A percentile compares a stretch with the other conserved stretches of the same genome.
Evolutionary conservation across 2,329 filamentous ascomycete genomes (phyloP).

Genomic region (Graphilbum fragrans): DNA sequence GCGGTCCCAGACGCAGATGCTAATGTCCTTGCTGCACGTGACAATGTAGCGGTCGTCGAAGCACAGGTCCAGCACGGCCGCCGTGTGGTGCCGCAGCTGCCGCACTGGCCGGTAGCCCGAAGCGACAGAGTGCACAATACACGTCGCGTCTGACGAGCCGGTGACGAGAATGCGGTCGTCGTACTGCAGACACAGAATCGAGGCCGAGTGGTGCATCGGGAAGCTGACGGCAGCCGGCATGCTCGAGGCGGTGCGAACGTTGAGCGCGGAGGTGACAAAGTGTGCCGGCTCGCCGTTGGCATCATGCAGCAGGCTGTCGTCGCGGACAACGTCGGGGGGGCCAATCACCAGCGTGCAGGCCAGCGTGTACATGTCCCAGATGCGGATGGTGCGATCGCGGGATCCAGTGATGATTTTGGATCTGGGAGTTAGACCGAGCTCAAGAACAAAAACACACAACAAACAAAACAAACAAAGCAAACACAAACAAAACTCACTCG

Average conservation of each 20-base stretch:
- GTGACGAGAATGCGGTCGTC: constrained; percentile 89
- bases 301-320: constrained; percentile 37
- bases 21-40: constrained; percentile 92
- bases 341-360: constrained; percentile 80
- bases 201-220: constrained; percentile 66
- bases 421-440: constrained; percentile 26
- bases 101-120: constrained; percentile 68
- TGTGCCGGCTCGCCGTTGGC: constrained; percentile 38
- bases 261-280: constrained; percentile 32
- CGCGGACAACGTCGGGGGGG: constrained; percentile 51
- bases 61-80: constrained; percentile 85
- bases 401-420: constrained; percentile 95
- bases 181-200: constrained; percentile 90
- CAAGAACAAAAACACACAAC: neutral
- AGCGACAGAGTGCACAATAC: constrained; percentile 81
- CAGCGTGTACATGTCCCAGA: constrained; percentile 90
- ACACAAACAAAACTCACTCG: constrained; percentile 47
- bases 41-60: constrained; percentile 89
- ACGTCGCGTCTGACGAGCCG: constrained; percentile 82
- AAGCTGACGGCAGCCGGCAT: constrained; percentile 45
- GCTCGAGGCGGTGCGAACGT: constrained; percentile 27
- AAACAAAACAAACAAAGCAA: constrained; percentile 7
- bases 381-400: constrained; percentile 84
- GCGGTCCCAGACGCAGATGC: constrained; percentile 90
- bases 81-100: constrained; percentile 66